These are phyloP conservation scores for Ogataea salicorniae DNA, from an alignment of 805 yeast genomes.

Conservation along the genomic window DNA sequence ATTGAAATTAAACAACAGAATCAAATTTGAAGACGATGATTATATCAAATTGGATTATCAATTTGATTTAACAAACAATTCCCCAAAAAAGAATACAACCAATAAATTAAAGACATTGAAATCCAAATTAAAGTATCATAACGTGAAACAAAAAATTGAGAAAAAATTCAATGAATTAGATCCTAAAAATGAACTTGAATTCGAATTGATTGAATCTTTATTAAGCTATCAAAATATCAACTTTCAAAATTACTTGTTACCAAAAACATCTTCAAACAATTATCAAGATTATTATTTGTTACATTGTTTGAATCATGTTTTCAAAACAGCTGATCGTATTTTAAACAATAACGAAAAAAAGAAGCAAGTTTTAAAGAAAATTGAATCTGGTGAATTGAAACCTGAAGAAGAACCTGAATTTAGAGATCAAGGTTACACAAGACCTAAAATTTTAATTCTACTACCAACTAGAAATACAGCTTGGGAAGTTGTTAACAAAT, in stretches of 20 bases:
- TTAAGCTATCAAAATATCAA: constrained; percentile 69
- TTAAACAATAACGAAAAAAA: constrained; percentile 67
- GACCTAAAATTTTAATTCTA: constrained; percentile 81
- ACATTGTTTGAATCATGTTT: constrained; percentile 78
- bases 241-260: constrained; percentile 48
- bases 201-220: constrained; percentile 54
- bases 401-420: constrained; percentile 48
- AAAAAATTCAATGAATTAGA: constrained; percentile 30
- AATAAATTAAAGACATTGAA: constrained; percentile 3
- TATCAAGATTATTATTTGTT: constrained; percentile 61
- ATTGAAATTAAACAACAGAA: constrained; percentile 12
- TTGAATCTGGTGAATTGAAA: constrained; percentile 31
- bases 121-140: constrained; percentile 27
- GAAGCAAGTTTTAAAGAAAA: constrained; percentile 32
- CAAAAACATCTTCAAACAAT: constrained; percentile 26
- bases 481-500: constrained; percentile 55
- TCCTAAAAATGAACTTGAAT: constrained; percentile 39
- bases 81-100: constrained; percentile 5
- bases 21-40: constrained; percentile 14
- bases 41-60: constrained; percentile 33
- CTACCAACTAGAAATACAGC: constrained; percentile 83
- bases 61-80: constrained; percentile 5
- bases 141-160: constrained; percentile 44
- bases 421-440: constrained; percentile 92
- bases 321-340: constrained; percentile 82